Percentiles rank a stretch among this genome's conserved stretches.
These are phyloP conservation scores for Aquilaria malaccensis DNA, from an alignment of 345 rosid genomes.

Conservation along the genomic window DNA sequence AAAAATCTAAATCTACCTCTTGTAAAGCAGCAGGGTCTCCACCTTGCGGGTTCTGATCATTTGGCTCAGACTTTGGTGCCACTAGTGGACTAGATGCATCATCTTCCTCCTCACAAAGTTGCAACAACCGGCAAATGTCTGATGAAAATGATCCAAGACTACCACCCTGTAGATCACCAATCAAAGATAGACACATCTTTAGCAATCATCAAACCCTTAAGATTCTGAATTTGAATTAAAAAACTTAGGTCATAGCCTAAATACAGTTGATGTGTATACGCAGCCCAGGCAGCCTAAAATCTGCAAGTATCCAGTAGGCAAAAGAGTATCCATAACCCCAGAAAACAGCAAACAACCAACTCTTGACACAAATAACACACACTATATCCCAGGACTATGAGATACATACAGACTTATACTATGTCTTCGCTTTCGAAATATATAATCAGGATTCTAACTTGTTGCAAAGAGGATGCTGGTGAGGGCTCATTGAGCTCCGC, in stretches of 20 bases:
- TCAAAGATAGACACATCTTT: slow-evolving; percentile 6
- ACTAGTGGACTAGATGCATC: slow-evolving; percentile 88
- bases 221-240: not conserved
- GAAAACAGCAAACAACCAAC: not conserved
- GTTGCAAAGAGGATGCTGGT: slow-evolving; percentile 95
- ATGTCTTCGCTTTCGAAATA: not conserved
- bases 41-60: slow-evolving; percentile 55
- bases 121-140: slow-evolving; percentile 83
- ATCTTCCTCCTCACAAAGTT: slow-evolving; percentile 94
- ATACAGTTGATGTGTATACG: too few species aligned
- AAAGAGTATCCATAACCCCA: not conserved
- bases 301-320: not conserved
- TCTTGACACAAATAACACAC: too few species aligned
- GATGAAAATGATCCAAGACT: slow-evolving; percentile 80
- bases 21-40: slow-evolving; percentile 41
- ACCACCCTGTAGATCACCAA: slow-evolving; percentile 51
- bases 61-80: slow-evolving; percentile 79
- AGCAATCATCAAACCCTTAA: not conserved
- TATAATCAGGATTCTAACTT: slow-evolving; percentile 37
- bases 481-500: slow-evolving; percentile 97
- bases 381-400: not conserved
- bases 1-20: slow-evolving; percentile 47
- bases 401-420: not conserved
- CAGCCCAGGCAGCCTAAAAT: not conserved
- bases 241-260: too few species aligned